Base-by-base conservation (phyloP, 169 alveolate species). In the Plasmodium chabaudi region DNA sequence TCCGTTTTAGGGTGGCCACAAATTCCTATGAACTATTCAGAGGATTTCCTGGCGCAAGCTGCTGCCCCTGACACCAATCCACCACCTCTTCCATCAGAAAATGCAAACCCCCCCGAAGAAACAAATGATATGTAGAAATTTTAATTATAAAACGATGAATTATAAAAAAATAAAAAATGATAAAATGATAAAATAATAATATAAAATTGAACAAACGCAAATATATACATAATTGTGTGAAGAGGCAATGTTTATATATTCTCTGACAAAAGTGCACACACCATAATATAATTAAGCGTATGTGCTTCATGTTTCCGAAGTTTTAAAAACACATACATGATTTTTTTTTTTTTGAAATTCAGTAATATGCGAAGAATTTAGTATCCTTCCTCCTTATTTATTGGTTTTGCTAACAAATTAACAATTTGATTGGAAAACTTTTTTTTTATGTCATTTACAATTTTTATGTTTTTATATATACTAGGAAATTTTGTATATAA, bases 31-130 rank as follows among this genome's bases (percentile, higher is more conserved):
- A 68, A 68, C 34, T 77, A 51, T 56, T 7, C 88, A 56, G 88
- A 77, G 4, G 77, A 77, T n/a, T 5, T 64, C 23, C 55, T 77
- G 15, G 75, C 57, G 0, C 74, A 64, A 34, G 88, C 88, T 7
- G 46, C 70, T 19, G 88, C 88, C 2, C 88, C 88, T 6, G 88
- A 77, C n/a, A 77, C 88, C 1, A 77, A 77, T 7, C 88, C 88
- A n/a, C 88, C 88, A 2, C 88, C 88, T 13, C 65, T 77, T 15
- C 88, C 88, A 63, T 77, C 88, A 13, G 88, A 77, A 49, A 57
- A 47, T 51, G 56, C 27, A 21, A 51, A 64, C 55, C 51, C 53
- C 9, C 57, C 63, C 19, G 88, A 77, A n/a, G 59, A 59, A 44
- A 56, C 44, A 7, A 77, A 61, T 19, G 34, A 25, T 27, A 77